Base-by-base conservation (phyloP, 768 basidiomycete species). In the Phanerochaete sordida region DNA sequence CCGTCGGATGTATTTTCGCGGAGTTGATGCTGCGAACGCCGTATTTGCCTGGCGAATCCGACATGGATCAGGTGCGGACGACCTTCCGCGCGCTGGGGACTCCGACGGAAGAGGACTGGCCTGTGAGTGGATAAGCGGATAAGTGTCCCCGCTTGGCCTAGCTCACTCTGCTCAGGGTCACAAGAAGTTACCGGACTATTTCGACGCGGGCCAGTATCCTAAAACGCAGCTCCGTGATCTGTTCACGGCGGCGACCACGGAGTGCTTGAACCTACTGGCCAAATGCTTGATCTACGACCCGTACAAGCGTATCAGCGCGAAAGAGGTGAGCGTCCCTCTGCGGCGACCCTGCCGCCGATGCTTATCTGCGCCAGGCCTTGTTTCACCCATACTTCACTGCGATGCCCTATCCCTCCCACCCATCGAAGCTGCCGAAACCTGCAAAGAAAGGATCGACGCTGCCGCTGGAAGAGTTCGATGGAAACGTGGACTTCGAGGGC, bases 61-160 rank as follows among this genome's bases (percentile, higher is more conserved):
- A 98, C 72, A 90, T 99, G 84, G 96, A 97, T 73, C 97, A 99
- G 70, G 75, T 99, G 31, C 95, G 95, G 72, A 93, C 90, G 35
- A 95, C 87, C 54, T 98, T 97, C 71, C 87, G 90, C 48, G 97
- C 96, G 0, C 81, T 99, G 26, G 97, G 97, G 0, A 95, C 96
- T 9, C 97, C 97, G 1, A 91, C 93, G 0, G 97, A 98, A 70
- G 89, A 93, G 54, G 96, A 98, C 24, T 99, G 97, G 97, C 96
- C 95, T 1, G 94, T 94, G 74, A 59, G 85, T 75, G 31, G 19
- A 53, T 12, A 24, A 7, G 23, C 27, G 46, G 3, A 47, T 44
- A 11, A 55, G 51, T 44, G 50, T 19, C 39, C 26, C 39, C 31
- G 23, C 53, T 19, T 48, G 27, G 26, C 13, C 12, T 13, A 39